Conservation (phyloP, 148 eudicot genomes). For the Mesembryanthemum crystallinum region DNA sequence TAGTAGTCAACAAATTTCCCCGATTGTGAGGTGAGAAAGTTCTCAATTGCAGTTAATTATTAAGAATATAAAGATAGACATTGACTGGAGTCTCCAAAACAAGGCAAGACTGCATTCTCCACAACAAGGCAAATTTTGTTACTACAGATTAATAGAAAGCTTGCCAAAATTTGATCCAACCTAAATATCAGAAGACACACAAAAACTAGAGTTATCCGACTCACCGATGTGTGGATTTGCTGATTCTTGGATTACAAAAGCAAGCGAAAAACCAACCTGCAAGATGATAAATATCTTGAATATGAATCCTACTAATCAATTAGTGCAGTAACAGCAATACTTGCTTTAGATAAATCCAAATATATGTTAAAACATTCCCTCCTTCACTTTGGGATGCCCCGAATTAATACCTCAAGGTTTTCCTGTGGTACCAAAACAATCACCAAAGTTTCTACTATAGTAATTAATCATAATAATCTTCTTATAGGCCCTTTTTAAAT, state of each 20-base stretch:
- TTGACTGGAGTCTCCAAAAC: background rate
- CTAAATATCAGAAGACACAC: background rate
- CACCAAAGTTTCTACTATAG: background rate
- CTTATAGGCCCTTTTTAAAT: background rate
- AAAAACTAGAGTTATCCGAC: slow-evolving; percentile 20
- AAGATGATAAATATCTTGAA: slow-evolving; percentile 6
- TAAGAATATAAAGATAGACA: background rate
- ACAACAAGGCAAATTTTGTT: background rate
- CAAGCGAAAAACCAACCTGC: slow-evolving; percentile 94
- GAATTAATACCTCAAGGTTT: background rate
- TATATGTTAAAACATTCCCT: too few species aligned
- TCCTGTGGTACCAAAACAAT: background rate
- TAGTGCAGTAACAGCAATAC: too few species aligned
- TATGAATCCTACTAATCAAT: too few species aligned
- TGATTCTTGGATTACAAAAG: slow-evolving; percentile 96
- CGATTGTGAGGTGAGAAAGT: background rate
- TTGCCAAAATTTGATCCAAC: background rate
- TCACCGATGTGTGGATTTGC: slow-evolving; percentile 98
- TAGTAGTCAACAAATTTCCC: background rate
- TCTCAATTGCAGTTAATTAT: background rate
- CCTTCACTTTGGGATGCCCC: too few species aligned
- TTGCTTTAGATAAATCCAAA: too few species aligned
- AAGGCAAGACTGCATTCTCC: too few species aligned
- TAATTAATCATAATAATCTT: background rate
- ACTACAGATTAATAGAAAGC: background rate